A percentile compares a stretch with the other conserved stretches of the same genome.
These are phyloP conservation scores for Lachancea waltii DNA, from an alignment of 805 yeast species.

Conservation along the genomic window DNA sequence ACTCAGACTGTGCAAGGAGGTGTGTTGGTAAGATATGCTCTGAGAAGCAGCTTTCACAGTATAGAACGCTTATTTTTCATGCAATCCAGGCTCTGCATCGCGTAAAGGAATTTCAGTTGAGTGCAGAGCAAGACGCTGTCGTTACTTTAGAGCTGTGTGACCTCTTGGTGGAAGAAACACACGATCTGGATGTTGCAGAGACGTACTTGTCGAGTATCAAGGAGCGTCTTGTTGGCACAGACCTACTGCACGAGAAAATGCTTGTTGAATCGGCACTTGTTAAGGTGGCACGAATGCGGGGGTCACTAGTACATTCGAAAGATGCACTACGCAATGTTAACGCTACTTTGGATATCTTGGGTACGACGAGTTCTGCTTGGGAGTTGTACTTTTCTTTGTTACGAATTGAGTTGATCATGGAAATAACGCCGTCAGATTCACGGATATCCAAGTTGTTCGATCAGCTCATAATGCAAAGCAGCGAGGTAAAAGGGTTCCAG, in stretches of 20 bases:
- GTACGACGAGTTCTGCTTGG: slow-evolving; percentile 7
- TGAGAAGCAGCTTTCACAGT: slow-evolving; percentile 26
- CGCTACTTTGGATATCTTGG: slow-evolving; percentile 5
- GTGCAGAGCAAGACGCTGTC: slow-evolving; percentile 24
- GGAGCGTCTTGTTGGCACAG: slow-evolving; percentile 22
- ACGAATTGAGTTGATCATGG: slow-evolving; percentile 5
- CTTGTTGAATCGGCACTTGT: slow-evolving; percentile 19
- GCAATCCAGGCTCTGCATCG: slow-evolving; percentile 21
- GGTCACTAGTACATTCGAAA: slow-evolving; percentile 16
- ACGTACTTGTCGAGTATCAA: slow-evolving; percentile 20
- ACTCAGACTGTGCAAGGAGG: slow-evolving; percentile 19
- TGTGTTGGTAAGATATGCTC: slow-evolving; percentile 13
- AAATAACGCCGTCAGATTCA: slow-evolving; percentile 1
- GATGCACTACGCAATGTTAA: slow-evolving; percentile 21
- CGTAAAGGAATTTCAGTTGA: slow-evolving; percentile 15
- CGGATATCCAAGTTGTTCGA: slow-evolving; percentile 2
- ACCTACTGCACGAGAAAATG: slow-evolving; percentile 17
- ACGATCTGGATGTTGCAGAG: slow-evolving; percentile 26
- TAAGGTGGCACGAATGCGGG: slow-evolving; percentile 16
- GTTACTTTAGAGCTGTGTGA: slow-evolving; percentile 24
- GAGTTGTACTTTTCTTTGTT: slow-evolving; percentile 5
- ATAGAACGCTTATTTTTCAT: slow-evolving; percentile 29
- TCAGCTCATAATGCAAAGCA: slow-evolving; percentile 1
- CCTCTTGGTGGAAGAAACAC: slow-evolving; percentile 28
- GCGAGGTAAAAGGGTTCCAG: slow-evolving; percentile 4